Evolutionary conservation across 805 yeast genomes (phyloP).

Genomic region (Henningerozyma blattae): DNA sequence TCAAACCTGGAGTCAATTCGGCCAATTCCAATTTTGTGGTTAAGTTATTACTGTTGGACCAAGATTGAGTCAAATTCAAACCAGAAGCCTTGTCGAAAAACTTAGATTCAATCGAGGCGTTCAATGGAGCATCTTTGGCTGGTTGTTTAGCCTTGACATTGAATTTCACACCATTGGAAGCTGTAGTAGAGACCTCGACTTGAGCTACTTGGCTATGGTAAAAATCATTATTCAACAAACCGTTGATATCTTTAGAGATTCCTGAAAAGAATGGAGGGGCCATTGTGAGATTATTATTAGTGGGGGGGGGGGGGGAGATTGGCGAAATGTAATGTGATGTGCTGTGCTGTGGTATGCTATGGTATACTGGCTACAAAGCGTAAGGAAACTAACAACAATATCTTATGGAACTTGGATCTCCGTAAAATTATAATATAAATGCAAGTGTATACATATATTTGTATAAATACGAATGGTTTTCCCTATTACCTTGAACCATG

Average conservation of each 20-base stretch:
- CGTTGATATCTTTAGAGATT: conserved; percentile 86
- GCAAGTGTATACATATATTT: too few species aligned
- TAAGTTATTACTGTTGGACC: conserved; percentile 89
- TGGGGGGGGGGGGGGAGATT: too few species aligned
- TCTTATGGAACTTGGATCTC: too few species aligned
- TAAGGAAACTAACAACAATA: too few species aligned
- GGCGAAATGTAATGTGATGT: too few species aligned
- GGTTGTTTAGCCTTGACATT: conserved; percentile 84
- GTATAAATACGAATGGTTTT: too few species aligned
- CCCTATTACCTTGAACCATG: too few species aligned
- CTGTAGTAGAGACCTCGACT: conserved; percentile 79
- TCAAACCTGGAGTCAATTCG: conserved; percentile 90
- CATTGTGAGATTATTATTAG: conserved; percentile 36
- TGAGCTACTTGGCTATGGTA: conserved; percentile 83
- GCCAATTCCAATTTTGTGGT: conserved; percentile 88
- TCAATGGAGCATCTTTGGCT: conserved; percentile 66
- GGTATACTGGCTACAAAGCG: too few species aligned
- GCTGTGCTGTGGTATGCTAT: too few species aligned
- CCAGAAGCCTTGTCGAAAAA: conserved; percentile 89
- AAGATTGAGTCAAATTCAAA: conserved; percentile 89
- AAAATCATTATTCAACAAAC: conserved; percentile 82
- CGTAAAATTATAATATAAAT: too few species aligned
- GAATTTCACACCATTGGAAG: conserved; percentile 95
- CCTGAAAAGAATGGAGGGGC: conserved; percentile 88
- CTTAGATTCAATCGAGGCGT: conserved; percentile 85